These are phyloP conservation scores for Colletotrichum falcatum DNA, from an alignment of 2,329 filamentous ascomycete genomes.

Conservation along the genomic window DNA sequence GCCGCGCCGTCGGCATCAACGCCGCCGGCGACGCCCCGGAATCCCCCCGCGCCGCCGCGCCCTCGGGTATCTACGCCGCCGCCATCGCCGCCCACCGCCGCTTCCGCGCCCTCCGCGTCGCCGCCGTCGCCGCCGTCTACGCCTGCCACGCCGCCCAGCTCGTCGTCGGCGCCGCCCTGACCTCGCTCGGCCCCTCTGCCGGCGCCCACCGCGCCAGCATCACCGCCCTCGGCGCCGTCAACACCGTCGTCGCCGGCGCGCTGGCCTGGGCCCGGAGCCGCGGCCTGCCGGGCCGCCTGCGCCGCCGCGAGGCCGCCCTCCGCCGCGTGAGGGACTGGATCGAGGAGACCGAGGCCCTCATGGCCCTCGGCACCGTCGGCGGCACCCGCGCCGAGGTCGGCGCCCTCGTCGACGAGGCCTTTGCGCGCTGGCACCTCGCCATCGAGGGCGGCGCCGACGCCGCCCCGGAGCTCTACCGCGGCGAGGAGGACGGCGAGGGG, in stretches of 20 bases:
- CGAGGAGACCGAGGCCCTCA: slow-evolving; percentile 62
- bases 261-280: slow-evolving; percentile 67
- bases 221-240: slow-evolving; percentile 70
- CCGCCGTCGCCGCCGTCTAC: slow-evolving; percentile 55
- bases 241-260: slow-evolving; percentile 72
- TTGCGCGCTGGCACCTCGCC: slow-evolving; percentile 57
- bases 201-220: slow-evolving; percentile 64
- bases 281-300: slow-evolving; percentile 60
- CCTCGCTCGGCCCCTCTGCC: slow-evolving; percentile 58
- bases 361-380: slow-evolving; percentile 57
- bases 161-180: slow-evolving; percentile 60
- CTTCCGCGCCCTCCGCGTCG: slow-evolving; percentile 49
- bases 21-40: slow-evolving; percentile 47
- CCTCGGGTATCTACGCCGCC: slow-evolving; percentile 56
- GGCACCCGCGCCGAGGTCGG: slow-evolving; percentile 57
- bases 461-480: slow-evolving; percentile 46
- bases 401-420: slow-evolving; percentile 55
- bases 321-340: slow-evolving; percentile 64
- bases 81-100: slow-evolving; percentile 50
- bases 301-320: slow-evolving; percentile 60
- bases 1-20: slow-evolving; percentile 59
- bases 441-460: slow-evolving; percentile 57
- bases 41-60: slow-evolving; percentile 48
- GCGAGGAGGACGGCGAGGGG: background rate
- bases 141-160: slow-evolving; percentile 58